phyloP scores from a whole-genome alignment of 2,329 filamentous ascomycete genomes.

The Domatiomyces globalis region DNA sequence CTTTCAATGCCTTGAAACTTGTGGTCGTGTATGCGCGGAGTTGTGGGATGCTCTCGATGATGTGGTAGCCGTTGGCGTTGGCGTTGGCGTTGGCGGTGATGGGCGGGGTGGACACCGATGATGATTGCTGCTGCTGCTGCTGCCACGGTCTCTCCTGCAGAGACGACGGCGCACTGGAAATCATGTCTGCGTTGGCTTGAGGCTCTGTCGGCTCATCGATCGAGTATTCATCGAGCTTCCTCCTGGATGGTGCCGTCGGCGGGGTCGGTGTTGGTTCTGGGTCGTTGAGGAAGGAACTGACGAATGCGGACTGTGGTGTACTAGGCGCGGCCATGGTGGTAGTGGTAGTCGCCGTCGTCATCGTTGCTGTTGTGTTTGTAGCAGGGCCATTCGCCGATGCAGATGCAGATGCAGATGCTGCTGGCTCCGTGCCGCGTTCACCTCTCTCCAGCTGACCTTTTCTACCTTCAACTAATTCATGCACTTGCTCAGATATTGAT shows the following conservation, averaged over 20 bases:
- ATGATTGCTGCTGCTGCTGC: background rate
- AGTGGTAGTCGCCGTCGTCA: background rate
- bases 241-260: background rate
- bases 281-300: constrained; percentile 1
- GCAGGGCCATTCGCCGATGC: too few species aligned
- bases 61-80: background rate
- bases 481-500: background rate
- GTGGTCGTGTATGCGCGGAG: background rate
- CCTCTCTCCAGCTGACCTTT: background rate
- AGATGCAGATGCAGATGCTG: background rate
- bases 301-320: background rate
- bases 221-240: background rate
- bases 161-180: background rate
- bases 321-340: background rate
- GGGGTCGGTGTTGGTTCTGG: background rate
- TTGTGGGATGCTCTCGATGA: background rate
- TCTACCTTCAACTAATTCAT: background rate
- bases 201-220: background rate
- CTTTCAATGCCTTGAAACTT: background rate
- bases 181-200: background rate
- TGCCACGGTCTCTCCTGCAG: background rate
- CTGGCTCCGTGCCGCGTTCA: background rate
- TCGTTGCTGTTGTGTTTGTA: background rate
- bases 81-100: too few species aligned
- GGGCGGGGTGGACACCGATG: background rate